These are phyloP conservation scores for Goffeauzyma gilvescens DNA, from an alignment of 768 basidiomycete species.

Conservation along the genomic window DNA sequence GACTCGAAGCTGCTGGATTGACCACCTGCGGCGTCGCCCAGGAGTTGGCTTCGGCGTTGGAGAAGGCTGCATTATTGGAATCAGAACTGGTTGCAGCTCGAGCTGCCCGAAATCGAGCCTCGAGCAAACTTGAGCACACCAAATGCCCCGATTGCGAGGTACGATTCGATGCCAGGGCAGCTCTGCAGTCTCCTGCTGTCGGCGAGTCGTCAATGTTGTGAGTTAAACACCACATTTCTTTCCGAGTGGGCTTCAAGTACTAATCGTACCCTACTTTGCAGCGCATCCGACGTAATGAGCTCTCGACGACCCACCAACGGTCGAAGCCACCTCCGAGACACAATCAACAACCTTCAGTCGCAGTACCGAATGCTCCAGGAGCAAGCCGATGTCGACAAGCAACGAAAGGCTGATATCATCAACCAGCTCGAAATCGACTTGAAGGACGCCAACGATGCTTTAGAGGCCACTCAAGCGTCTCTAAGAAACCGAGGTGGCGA, in stretches of 20 bases:
- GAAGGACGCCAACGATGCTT: too few relatives aligned
- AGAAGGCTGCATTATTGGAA: conserved; percentile 16
- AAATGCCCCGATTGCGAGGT: conserved; percentile 16
- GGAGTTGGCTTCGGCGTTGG: conserved; percentile 19
- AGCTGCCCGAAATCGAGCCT: conserved; percentile 14
- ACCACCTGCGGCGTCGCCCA: conserved; percentile 22
- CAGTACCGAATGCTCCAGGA: not conserved
- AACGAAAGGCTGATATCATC: not conserved
- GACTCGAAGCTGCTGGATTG: conserved; percentile 26
- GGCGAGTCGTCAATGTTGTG: conserved; percentile 2
- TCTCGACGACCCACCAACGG: too few relatives aligned
- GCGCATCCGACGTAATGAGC: too few relatives aligned
- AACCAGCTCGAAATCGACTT: not conserved
- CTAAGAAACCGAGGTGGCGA: too few relatives aligned
- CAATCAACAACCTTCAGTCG: not conserved
- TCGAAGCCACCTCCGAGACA: not conserved
- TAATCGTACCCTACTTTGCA: too few relatives aligned
- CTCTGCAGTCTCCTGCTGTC: not conserved
- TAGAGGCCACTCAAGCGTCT: too few relatives aligned
- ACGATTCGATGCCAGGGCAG: conserved; percentile 10
- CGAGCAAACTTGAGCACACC: not conserved
- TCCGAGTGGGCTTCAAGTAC: too few relatives aligned
- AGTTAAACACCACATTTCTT: too few relatives aligned
- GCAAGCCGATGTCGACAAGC: not conserved
- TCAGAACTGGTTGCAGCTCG: too few relatives aligned